Base-by-base conservation (phyloP, 129 eudicot species). In the Lactuca sativa region DNA sequence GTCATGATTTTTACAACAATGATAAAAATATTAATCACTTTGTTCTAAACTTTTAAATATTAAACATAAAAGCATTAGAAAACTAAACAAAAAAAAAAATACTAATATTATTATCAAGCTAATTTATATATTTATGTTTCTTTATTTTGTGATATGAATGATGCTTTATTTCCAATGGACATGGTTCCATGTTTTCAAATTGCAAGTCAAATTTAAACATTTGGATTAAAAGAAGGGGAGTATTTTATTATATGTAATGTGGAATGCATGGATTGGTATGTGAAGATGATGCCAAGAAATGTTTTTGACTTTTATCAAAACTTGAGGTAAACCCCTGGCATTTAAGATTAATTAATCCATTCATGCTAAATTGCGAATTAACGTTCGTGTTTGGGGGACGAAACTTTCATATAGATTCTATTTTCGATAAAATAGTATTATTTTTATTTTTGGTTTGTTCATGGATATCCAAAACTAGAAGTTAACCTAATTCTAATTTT, bases 141-240 rank as follows among this genome's bases (percentile, higher is more conserved):
- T 6, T 48, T 3, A 18, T 11, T 51, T n/a, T 63, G 56, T 10
- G 71, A 64, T 73, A 53, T 36, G n/a, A 63, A 63, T 4, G 11
- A 51, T 62, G 62, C 49, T 59, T 58, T 32, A 55, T 64, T 54
- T 64, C 72, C 78, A 55, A 56, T 64, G 59, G 72, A 74, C 78
- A 74, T 74, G 72, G 78, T 11, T 74, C 78, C 78, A 74, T 74
- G 78, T 74, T 74, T 56, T 64, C 41, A 31, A 41, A 55, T 32
- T 55, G 51, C 36, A 64, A 17, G 71, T 74, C 65, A 64, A 64
- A 41, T 64, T 21, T 55, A 57, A 55, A 64, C 72, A 74, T 43
- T 13, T 30, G 44, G 32, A 40, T 30, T 64, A 15, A 43, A 55
- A 64, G 33, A 44, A 63, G 65, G 64, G 25, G 37, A 72, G 72